These are phyloP conservation scores for Leccinum solheimii DNA, from an alignment of 1,284 basidiomycete species.

Conservation along the genomic window DNA sequence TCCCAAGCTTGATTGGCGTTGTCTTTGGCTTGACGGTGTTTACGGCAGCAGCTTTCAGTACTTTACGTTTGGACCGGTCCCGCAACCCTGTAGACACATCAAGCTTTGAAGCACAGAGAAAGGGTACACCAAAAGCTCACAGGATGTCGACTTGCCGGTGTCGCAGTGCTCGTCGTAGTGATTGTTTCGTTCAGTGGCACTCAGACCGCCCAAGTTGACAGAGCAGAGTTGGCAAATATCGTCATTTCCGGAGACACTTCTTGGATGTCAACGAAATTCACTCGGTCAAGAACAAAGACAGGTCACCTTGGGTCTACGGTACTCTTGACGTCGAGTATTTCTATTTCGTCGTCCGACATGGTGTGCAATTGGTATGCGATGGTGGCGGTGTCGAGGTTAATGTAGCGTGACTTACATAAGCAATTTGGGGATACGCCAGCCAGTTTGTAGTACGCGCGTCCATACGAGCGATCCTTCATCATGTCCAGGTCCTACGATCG, in stretches of 20 bases:
- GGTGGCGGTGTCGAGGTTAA: conserved; percentile 23
- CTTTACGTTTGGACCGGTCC: conserved; percentile 4
- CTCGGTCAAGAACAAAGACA: too few species aligned
- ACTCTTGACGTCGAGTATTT: conserved; percentile 21
- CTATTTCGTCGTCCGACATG: conserved; percentile 29
- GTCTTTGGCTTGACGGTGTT: conserved; percentile 2
- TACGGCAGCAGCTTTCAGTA: conserved; percentile 2
- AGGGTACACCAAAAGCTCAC: conserved; percentile 3
- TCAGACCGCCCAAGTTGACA: conserved; percentile 40
- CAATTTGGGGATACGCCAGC: conserved; percentile 22
- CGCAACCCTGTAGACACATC: conserved; percentile 13
- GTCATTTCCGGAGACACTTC: conserved; percentile 15
- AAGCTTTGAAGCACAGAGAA: not conserved
- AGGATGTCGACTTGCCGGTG: not conserved
- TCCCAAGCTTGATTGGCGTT: conserved; percentile 5
- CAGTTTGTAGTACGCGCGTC: conserved; percentile 60
- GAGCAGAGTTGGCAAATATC: conserved; percentile 52
- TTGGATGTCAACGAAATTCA: conserved; percentile 7
- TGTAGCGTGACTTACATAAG: conserved; percentile 34
- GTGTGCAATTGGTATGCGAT: not conserved
- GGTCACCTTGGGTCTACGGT: conserved; percentile 13
- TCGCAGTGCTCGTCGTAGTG: conserved; percentile 51
- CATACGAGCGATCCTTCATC: conserved; percentile 7
- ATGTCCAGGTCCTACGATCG: conserved; percentile 41
- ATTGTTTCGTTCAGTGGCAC: conserved; percentile 37